A percentile compares a stretch with the other conserved stretches of the same genome.
phyloP scores from a whole-genome alignment of 257 asterid species.

The Linderniella brevidens region DNA sequence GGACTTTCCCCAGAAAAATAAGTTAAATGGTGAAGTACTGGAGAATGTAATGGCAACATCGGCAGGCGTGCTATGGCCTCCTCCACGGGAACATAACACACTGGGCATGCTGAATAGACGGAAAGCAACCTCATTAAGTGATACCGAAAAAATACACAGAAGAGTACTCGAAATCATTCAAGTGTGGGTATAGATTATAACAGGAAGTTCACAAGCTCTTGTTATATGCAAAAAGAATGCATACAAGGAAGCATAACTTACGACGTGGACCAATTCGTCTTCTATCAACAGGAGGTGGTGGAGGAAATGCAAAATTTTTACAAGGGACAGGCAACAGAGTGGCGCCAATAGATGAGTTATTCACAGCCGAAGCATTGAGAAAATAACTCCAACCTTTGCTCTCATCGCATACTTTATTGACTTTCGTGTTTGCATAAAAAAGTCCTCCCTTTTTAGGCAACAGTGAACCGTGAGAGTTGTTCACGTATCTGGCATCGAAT shows the following conservation, averaged over 20 bases:
- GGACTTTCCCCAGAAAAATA: constrained; percentile 52
- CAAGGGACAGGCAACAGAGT: constrained; percentile 36
- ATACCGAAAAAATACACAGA: not conserved
- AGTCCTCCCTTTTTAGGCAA: constrained; percentile 11
- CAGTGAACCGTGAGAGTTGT: constrained; percentile 26
- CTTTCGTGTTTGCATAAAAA: constrained; percentile 14
- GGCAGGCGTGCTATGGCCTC: constrained; percentile 77
- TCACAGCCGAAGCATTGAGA: constrained; percentile 23
- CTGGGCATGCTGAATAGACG: constrained; percentile 72
- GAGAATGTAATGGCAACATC: constrained; percentile 48
- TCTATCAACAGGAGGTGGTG: constrained; percentile 66
- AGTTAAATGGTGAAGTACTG: constrained; percentile 51
- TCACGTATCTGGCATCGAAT: constrained; percentile 35
- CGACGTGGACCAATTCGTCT: constrained; percentile 92
- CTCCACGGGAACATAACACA: constrained; percentile 75
- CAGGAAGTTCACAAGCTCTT: constrained; percentile 5
- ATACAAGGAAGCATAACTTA: constrained; percentile 27
- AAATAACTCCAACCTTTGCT: constrained; percentile 25
- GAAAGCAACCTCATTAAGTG: not conserved
- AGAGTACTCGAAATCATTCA: not conserved
- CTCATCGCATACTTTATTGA: constrained; percentile 34
- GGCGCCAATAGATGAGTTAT: constrained; percentile 15
- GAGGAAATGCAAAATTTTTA: constrained; percentile 56
- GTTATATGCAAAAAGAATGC: constrained; percentile 6
- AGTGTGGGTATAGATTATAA: not conserved